Evolutionary conservation across 495 filamentous ascomycete genomes (phyloP), one percentile per base, ranked within the genome.

Genomic region (Lophiostoma macrostomum): DNA sequence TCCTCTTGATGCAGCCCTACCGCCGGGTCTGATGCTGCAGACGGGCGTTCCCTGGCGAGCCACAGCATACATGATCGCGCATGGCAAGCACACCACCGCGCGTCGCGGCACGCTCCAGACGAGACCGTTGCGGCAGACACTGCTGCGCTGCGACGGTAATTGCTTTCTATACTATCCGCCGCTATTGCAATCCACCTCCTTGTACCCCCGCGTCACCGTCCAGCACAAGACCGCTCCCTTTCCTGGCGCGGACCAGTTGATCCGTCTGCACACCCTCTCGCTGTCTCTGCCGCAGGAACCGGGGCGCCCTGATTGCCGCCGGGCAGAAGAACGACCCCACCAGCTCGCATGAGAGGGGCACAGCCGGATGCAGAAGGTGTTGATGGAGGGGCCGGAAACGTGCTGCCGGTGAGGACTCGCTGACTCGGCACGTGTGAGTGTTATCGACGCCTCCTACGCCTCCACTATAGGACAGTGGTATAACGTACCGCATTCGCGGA

Each of bases 1-100:
- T 20, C 8, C 23, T 4, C 27, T 7, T 31, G 16, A 48, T 60
- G 50, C 56, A 54, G 56, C 56, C 56, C 56, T 60, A 60, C 50
- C n/a, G n/a, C 19, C 32, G 20, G 22, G 5, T 25, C 20, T n/a
- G n/a, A n/a, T 13, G 20, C 13, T 12, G 4, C 2, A 28, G 39
- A 27, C 39, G 23, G 5, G 20, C 12, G 12, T 24, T n/a, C n/a
- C n/a, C n/a, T n/a, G n/a, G n/a, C n/a, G n/a, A n/a, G n/a, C n/a
- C n/a, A n/a, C n/a, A n/a, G n/a, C n/a, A n/a, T n/a, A n/a, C n/a
- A n/a, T n/a, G n/a, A n/a, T n/a, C n/a, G n/a, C n/a, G n/a, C n/a
- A n/a, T n/a, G n/a, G n/a, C n/a, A n/a, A n/a, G n/a, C n/a, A n/a
- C n/a, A n/a, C n/a, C n/a, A n/a, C n/a, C n/a, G n/a, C n/a, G n/a